A percentile compares a stretch with the other conserved stretches of the same genome.
phyloP scores from a whole-genome alignment of 1,139 yeast species.

The Eremothecium coryli region DNA sequence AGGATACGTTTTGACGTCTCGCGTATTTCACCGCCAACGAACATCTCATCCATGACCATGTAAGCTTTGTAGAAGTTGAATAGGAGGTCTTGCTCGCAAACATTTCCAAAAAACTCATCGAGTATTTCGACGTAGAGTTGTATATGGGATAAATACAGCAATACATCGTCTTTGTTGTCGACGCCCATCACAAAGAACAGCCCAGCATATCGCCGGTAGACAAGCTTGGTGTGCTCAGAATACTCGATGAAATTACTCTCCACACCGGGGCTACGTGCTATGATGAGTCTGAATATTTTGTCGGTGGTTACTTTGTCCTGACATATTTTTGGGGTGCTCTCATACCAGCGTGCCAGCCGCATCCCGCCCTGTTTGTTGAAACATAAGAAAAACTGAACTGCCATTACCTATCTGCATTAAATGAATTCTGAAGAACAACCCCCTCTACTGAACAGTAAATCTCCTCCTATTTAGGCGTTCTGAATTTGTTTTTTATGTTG shows the following conservation, averaged over 20 bases:
- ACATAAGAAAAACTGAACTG: slow-evolving; percentile 68
- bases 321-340: slow-evolving; percentile 27
- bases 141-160: slow-evolving; percentile 71
- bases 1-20: slow-evolving; percentile 57
- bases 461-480: no score
- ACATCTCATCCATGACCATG: slow-evolving; percentile 63
- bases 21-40: slow-evolving; percentile 69
- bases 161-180: slow-evolving; percentile 61
- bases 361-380: slow-evolving; percentile 92
- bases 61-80: slow-evolving; percentile 72
- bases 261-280: slow-evolving; percentile 73
- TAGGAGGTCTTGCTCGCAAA: slow-evolving; percentile 89
- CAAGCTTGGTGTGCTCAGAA: slow-evolving; percentile 55
- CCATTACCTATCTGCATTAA: no score
- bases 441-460: background rate
- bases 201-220: slow-evolving; percentile 89
- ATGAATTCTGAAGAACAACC: background rate
- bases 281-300: slow-evolving; percentile 69
- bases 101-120: slow-evolving; percentile 77
- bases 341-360: slow-evolving; percentile 76
- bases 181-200: slow-evolving; percentile 75
- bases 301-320: slow-evolving; percentile 17
- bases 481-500: no score
- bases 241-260: slow-evolving; percentile 77
- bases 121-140: slow-evolving; percentile 84